A percentile compares a stretch with the other conserved stretches of the same genome.
Conservation (phyloP, 1,139 yeast species). For the Saccharomyces hybrid region DNA sequence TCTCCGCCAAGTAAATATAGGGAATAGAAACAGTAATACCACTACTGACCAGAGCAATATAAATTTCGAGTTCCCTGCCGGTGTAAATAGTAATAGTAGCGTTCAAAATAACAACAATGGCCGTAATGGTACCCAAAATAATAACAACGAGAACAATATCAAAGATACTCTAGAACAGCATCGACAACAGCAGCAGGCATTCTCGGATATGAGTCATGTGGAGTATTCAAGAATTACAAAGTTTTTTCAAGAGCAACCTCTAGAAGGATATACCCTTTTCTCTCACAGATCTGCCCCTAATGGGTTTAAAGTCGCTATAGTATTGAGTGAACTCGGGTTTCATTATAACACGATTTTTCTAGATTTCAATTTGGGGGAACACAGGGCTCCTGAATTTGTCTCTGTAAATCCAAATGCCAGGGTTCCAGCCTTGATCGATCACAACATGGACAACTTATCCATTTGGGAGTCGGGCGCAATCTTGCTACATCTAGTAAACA, state of each 20-base stretch:
- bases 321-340: slow-evolving; percentile 73
- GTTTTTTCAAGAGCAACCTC: slow-evolving; percentile 71
- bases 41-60: slow-evolving; percentile 25
- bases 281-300: slow-evolving; percentile 93
- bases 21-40: slow-evolving; percentile 15
- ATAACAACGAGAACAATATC: slow-evolving; percentile 16
- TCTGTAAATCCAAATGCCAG: slow-evolving; percentile 90
- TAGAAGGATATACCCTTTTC: slow-evolving; percentile 78
- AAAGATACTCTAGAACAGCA: slow-evolving; percentile 15
- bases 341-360: slow-evolving; percentile 76
- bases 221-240: slow-evolving; percentile 52
- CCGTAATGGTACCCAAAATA: slow-evolving; percentile 9
- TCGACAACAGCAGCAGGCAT: slow-evolving; percentile 12
- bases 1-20: slow-evolving; percentile 27
- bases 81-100: slow-evolving; percentile 8
- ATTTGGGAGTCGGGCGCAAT: slow-evolving; percentile 96
- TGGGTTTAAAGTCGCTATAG: slow-evolving; percentile 92
- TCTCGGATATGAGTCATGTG: slow-evolving; percentile 13
- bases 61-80: slow-evolving; percentile 15
- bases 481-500: slow-evolving; percentile 64
- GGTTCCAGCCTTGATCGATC: slow-evolving; percentile 90
- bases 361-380: slow-evolving; percentile 86
- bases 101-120: slow-evolving; percentile 9
- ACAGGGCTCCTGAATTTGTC: slow-evolving; percentile 86
- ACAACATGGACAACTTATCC: slow-evolving; percentile 66